Evolutionary conservation across 108 stramenopile species (phyloP), one percentile per base, ranked within the genome.

Genomic region (Aurantiochytrium sp.): DNA sequence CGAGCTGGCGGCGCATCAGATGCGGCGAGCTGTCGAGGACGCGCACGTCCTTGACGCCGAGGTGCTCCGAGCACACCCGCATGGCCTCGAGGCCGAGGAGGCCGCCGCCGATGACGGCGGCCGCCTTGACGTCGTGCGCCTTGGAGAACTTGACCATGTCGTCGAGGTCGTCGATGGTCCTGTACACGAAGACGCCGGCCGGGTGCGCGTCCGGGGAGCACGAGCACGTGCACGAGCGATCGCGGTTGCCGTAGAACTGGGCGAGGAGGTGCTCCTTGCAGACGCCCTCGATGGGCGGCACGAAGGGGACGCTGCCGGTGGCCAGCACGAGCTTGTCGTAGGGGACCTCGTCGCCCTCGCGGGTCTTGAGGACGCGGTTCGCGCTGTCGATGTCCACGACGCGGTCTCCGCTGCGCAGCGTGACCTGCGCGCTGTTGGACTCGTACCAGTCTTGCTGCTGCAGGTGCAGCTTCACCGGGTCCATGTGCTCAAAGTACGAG

Each of bases 1-100:
- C 97, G 87, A 97, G 96, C 91, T 96, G 96, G 69, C 97, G 97
- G 87, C 97, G 96, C 97, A 97, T 97, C 50, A 97, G 92, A 86
- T 95, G 96, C 55, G 94, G 95, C 8, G 97, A 96, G 90, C 95
- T 96, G 85, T 97, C 97, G 87, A 97, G 95, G 39, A 91, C 95
- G 89, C 96, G 96, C 36, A 94, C 89, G 87, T 90, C 94, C 53
- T 92, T 90, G 50, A 96, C 91, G n/a, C 95, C 95, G 94, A 97
- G 96, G 90, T 97, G 96, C 30, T 94, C 93, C 69, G 94, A 96
- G 45, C 73, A 81, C 4, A 96, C 97, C 89, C 95, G 95, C 32
- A 95, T 95, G 15, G 95, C 95, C 90, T 95, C 95, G 21, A 95
- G 92, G 52, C 96, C 95, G 15, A 97, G 92, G 0, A 97, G 93